Percentiles rank a stretch among this genome's conserved stretches.
Conservation (phyloP, 2,329 filamentous ascomycete species). For the Colletotrichum eremochloae region DNA sequence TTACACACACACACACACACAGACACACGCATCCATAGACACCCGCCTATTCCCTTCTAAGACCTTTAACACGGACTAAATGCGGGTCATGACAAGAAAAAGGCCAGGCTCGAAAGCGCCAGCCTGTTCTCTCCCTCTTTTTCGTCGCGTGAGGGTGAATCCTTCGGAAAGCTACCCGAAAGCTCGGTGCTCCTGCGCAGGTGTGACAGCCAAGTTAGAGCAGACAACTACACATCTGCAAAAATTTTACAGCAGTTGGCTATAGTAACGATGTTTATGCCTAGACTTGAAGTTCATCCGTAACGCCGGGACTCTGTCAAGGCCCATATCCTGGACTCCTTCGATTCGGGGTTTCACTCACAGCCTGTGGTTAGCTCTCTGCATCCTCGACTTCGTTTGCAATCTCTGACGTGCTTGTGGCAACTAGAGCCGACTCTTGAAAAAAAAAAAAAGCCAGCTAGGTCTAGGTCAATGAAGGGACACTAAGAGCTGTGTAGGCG, state of each 20-base stretch:
- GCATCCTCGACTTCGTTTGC: not conserved
- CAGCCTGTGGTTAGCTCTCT: not conserved
- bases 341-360: not conserved
- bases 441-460: no score
- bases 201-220: not conserved
- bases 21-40: no score
- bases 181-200: not conserved
- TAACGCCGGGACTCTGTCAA: not conserved
- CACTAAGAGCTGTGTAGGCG: not conserved
- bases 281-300: not conserved
- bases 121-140: not conserved
- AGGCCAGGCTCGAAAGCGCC: not conserved
- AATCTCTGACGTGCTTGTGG: not conserved
- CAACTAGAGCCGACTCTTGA: not conserved
- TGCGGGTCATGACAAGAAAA: not conserved
- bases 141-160: not conserved
- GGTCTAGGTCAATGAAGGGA: not conserved
- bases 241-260: not conserved
- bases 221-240: not conserved
- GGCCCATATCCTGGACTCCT: not conserved
- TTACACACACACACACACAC: not conserved
- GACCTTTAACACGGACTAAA: not conserved
- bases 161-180: slow-evolving; percentile 28
- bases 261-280: not conserved
- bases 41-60: not conserved